Conservation (phyloP, 1,139 yeast species). For the Arxiozyma slooffiae region DNA sequence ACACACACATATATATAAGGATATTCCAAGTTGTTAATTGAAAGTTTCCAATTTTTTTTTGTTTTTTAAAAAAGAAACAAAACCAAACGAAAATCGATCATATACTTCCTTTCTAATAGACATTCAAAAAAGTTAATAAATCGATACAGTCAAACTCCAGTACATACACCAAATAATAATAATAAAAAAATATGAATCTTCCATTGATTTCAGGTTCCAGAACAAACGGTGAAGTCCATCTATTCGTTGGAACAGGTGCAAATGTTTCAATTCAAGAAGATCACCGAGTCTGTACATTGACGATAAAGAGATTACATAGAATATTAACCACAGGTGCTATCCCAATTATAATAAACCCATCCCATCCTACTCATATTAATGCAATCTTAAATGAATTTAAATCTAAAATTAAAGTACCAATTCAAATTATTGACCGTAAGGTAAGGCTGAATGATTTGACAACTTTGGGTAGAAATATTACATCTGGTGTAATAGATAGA, state of each 20-base stretch:
- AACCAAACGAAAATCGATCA: too few species aligned
- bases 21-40: too few species aligned
- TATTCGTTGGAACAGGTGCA: constrained; percentile 46
- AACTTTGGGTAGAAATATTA: constrained; percentile 53
- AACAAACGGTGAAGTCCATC: constrained; percentile 45
- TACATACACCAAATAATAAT: too few species aligned
- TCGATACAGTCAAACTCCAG: too few species aligned
- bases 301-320: constrained; percentile 42
- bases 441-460: constrained; percentile 40
- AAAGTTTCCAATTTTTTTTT: too few species aligned
- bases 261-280: background rate
- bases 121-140: too few species aligned
- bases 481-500: constrained; percentile 57
- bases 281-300: constrained; percentile 33
- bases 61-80: too few species aligned
- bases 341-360: constrained; percentile 39
- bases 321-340: constrained; percentile 49
- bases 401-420: background rate
- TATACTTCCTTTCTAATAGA: too few species aligned
- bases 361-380: constrained; percentile 17
- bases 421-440: constrained; percentile 32
- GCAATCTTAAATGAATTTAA: constrained; percentile 14
- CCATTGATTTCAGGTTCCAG: constrained; percentile 33
- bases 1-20: too few species aligned
- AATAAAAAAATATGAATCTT: background rate